Evolutionary conservation across 2,329 filamentous ascomycete species (phyloP), one percentile per base, ranked within the genome.

Genomic region (Rhinocladiella similis): DNA sequence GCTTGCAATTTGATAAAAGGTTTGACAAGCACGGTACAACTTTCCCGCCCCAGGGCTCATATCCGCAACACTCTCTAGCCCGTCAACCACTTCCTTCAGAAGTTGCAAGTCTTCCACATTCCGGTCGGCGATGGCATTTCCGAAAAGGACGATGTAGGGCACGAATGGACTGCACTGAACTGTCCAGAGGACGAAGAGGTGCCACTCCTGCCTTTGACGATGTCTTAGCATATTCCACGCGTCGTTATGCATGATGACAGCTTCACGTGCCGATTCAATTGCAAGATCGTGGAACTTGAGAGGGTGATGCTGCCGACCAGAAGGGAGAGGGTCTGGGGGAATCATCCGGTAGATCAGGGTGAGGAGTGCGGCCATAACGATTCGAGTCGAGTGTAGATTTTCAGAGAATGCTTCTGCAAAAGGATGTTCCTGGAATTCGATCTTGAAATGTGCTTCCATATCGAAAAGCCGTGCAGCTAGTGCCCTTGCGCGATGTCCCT

Each of bases 111-210:
- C 60, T 6, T 56, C 33, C 7, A 35, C 13, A 39, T 59, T 55
- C 14, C 43, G 29, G n/a, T 63, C 50, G 7, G 55, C 53, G 35
- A 64, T 61, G 25, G 50, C 49, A 20, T 57, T 59, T 19, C 62
- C 60, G 68, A 86, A 84, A 22, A 85, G 71, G 22, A 84, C 79
- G 53, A 83, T 83, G 63, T 84, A 83, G 1, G 83, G 82, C 1
- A 81, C 79, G 63, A 85, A 85, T 0, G 82, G 83, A 2, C 79
- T 78, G 58, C 83, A 74, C 19, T 84, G 71, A 22, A 83, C 69
- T n/a, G 77, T 78, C 80, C 80, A 81, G 27, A 48, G 29, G 22
- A 48, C 35, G 35, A 59, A 62, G 18, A 43, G 18, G 13, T 48
- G 50, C 59, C 59, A 61, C n/a, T 58, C 48, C 4, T 55, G 48